Evolutionary conservation across 148 eudicot genomes (phyloP).

Genomic region (Rheum nobile): DNA sequence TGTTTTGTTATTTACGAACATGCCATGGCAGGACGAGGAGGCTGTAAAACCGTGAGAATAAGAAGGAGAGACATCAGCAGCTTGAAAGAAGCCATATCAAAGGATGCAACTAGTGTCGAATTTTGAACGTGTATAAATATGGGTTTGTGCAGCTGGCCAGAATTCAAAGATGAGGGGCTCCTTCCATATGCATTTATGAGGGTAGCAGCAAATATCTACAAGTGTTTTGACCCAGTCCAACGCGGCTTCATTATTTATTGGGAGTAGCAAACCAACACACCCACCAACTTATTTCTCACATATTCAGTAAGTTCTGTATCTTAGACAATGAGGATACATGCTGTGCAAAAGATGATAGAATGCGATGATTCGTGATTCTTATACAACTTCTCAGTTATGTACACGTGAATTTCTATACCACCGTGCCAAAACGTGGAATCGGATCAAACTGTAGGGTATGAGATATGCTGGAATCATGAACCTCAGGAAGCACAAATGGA

Average conservation of each 20-base stretch:
- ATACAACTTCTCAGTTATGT: neutral
- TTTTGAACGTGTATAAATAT: neutral
- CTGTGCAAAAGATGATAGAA: neutral
- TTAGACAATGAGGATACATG: neutral
- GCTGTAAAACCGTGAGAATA: neutral
- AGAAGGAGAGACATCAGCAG: neutral
- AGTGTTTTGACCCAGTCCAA: neutral
- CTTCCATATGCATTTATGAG: neutral
- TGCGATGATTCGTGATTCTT: neutral
- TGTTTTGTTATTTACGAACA: neutral
- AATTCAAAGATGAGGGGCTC: neutral
- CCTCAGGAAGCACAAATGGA: neutral
- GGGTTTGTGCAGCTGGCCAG: neutral
- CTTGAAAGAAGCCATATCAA: neutral
- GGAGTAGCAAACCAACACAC: too few relatives aligned
- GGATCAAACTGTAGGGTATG: neutral
- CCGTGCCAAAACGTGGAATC: neutral
- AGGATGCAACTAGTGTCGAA: neutral
- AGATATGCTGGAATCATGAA: neutral
- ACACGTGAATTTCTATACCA: neutral
- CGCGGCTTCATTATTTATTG: neutral
- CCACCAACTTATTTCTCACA: too few relatives aligned
- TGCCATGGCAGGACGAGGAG: neutral
- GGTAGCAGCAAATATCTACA: neutral
- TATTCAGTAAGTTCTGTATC: too few relatives aligned